Evolutionary conservation across 169 alveolate species (phyloP).

Genomic region (Plasmodium reichenowi): DNA sequence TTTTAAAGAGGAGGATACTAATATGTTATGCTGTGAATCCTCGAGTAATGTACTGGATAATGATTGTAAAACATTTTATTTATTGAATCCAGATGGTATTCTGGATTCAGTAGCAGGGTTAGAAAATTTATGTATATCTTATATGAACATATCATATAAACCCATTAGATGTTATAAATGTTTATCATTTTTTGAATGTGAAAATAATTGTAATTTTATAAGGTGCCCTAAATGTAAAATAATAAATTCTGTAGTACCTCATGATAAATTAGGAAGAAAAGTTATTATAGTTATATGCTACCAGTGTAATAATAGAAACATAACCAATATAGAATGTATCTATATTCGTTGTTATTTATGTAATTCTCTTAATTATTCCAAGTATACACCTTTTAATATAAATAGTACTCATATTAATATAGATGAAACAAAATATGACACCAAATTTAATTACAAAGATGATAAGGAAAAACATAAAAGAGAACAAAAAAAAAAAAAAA

Average conservation of each 20-base stretch:
- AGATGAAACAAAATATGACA: background rate
- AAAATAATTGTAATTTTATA: slow-evolving; percentile 29
- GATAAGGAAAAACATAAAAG: slow-evolving; percentile 2
- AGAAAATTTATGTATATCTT: slow-evolving; percentile 35
- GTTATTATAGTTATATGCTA: slow-evolving; percentile 32
- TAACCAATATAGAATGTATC: slow-evolving; percentile 21
- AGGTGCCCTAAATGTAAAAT: slow-evolving; percentile 36
- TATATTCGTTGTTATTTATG: slow-evolving; percentile 43
- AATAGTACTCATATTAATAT: background rate
- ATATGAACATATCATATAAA: slow-evolving; percentile 1
- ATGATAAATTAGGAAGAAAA: slow-evolving; percentile 38
- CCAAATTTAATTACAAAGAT: background rate
- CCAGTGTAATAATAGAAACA: slow-evolving; percentile 36
- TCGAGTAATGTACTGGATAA: slow-evolving; percentile 16
- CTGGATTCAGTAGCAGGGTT: slow-evolving; percentile 52
- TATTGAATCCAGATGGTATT: slow-evolving; percentile 63
- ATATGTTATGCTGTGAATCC: background rate
- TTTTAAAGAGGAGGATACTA: slow-evolving; percentile 12
- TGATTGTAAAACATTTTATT: slow-evolving; percentile 33
- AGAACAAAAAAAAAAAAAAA: background rate
- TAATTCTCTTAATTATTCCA: slow-evolving; percentile 17
- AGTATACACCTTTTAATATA: background rate
- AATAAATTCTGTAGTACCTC: slow-evolving; percentile 47
- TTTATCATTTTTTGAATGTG: slow-evolving; percentile 30
- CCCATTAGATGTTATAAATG: slow-evolving; percentile 23